Evolutionary conservation across 768 basidiomycete species (phyloP).

Genomic region (Cantharellus cinnabarinus): DNA sequence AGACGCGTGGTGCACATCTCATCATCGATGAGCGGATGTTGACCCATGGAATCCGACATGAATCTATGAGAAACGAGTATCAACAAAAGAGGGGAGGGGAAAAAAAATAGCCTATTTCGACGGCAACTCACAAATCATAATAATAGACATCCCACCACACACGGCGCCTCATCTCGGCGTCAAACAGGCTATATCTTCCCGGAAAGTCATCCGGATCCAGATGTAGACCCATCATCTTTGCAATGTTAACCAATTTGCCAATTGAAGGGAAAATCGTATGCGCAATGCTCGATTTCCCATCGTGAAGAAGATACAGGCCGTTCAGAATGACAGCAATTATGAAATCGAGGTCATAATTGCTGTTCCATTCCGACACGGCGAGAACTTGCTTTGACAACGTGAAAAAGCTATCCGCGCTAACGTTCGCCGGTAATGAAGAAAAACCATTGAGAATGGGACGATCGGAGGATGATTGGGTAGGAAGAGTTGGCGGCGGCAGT

Average conservation of each 20-base stretch:
- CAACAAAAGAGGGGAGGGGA: neutral
- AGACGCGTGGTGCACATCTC: slow-evolving; percentile 33
- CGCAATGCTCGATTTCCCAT: slow-evolving; percentile 25
- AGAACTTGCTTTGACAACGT: slow-evolving; percentile 31
- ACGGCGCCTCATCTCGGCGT: slow-evolving; percentile 31
- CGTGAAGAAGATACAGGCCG: slow-evolving; percentile 32
- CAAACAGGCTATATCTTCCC: slow-evolving; percentile 27
- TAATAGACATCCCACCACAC: slow-evolving; percentile 68
- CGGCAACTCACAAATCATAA: slow-evolving; percentile 48
- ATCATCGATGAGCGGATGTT: slow-evolving; percentile 37
- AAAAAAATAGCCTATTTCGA: neutral
- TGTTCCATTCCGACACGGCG: slow-evolving; percentile 22
- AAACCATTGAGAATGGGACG: neutral
- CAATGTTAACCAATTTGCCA: slow-evolving; percentile 49
- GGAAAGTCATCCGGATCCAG: slow-evolving; percentile 36
- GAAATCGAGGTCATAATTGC: slow-evolving; percentile 32
- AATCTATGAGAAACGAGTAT: slow-evolving; percentile 25
- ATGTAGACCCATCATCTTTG: slow-evolving; percentile 41
- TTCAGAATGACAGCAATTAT: slow-evolving; percentile 39
- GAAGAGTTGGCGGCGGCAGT: neutral
- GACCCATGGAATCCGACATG: slow-evolving; percentile 45
- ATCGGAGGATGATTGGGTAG: neutral
- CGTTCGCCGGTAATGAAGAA: too few species aligned
- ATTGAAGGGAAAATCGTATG: slow-evolving; percentile 27
- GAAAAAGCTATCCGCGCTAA: slow-evolving; percentile 21